Percentiles rank a stretch among this genome's conserved stretches.
phyloP scores from a whole-genome alignment of 345 rosid species.

The Theobroma cacao region DNA sequence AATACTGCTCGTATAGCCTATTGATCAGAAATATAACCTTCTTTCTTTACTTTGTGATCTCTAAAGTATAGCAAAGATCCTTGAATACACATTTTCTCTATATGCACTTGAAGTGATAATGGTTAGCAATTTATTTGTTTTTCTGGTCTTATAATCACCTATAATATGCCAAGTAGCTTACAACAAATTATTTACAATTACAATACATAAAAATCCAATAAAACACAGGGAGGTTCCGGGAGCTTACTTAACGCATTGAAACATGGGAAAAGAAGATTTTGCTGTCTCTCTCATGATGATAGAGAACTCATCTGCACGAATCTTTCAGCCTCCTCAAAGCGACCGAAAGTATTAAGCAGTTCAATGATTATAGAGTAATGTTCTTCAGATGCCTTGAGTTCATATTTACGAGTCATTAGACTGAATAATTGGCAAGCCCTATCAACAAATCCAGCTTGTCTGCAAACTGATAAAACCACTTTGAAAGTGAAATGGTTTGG shows the following conservation, averaged over 20 bases:
- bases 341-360: conserved; percentile 42
- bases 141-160: neutral
- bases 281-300: conserved; percentile 1
- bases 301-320: conserved; percentile 33
- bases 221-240: neutral
- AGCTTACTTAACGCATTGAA: neutral
- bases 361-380: conserved; percentile 39
- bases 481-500: conserved; percentile 68
- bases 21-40: neutral
- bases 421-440: conserved; percentile 57
- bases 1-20: neutral
- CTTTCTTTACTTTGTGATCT: neutral
- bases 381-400: conserved; percentile 44
- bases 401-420: conserved; percentile 44
- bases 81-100: neutral
- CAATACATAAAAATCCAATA: neutral
- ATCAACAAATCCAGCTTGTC: conserved; percentile 64
- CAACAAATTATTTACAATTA: neutral
- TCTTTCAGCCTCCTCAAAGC: conserved; percentile 43
- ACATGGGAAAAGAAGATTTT: neutral
- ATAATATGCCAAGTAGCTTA: neutral
- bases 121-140: neutral
- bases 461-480: conserved; percentile 60
- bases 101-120: neutral
- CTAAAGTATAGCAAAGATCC: neutral